Conservation (phyloP, 208 protist genomes). For the Naegleria lovaniensis region DNA sequence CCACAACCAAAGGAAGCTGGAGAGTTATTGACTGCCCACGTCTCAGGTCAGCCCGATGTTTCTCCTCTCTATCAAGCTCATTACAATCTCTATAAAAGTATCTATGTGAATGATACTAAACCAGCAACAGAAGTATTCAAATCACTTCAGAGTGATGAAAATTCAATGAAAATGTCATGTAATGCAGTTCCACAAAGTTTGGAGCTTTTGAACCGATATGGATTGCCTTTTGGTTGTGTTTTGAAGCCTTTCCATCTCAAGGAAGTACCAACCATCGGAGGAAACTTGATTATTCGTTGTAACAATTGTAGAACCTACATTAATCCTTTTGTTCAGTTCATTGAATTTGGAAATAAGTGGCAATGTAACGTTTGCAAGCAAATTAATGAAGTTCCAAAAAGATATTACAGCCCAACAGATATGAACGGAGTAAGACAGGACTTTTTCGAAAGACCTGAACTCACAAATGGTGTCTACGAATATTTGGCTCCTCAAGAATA, state of each 20-base stretch:
- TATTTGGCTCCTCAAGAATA: slow-evolving; percentile 89
- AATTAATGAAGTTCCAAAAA: slow-evolving; percentile 72
- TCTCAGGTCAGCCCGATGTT: not conserved
- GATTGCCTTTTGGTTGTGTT: not conserved
- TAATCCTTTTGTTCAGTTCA: slow-evolving; percentile 91
- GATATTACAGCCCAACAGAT: slow-evolving; percentile 76
- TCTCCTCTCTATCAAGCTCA: not conserved
- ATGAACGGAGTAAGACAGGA: slow-evolving; percentile 68
- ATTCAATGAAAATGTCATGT: not conserved
- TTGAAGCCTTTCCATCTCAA: not conserved
- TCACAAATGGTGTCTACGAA: slow-evolving; percentile 75
- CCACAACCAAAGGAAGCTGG: not conserved
- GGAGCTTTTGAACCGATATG: not conserved
- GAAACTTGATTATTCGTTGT: slow-evolving; percentile 11
- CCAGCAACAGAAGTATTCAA: not conserved
- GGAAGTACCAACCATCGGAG: not conserved
- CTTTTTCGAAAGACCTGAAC: slow-evolving; percentile 69
- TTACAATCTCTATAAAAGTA: not conserved
- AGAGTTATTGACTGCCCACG: not conserved
- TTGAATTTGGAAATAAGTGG: slow-evolving; percentile 79
- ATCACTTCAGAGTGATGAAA: not conserved
- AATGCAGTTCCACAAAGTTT: slow-evolving; percentile 14
- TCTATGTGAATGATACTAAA: not conserved
- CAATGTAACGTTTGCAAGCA: slow-evolving; percentile 85
- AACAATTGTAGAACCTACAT: slow-evolving; percentile 85